phyloP scores from a whole-genome alignment of 805 yeast species.

The Candida manassasensis region DNA sequence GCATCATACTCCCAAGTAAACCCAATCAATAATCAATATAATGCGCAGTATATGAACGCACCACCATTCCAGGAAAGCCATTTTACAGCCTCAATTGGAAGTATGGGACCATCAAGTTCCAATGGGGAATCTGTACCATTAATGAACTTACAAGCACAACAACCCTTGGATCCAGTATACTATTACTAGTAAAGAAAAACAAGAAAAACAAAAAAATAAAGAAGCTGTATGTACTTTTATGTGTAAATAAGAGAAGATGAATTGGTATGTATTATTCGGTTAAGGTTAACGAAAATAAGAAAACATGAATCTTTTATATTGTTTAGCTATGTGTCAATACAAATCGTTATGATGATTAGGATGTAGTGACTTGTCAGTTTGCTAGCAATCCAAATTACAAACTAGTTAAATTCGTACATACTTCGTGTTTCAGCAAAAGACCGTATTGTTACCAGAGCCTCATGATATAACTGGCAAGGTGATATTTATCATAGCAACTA shows the following conservation, averaged over 20 bases:
- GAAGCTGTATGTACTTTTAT: constrained; percentile 1
- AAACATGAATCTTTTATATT: background rate
- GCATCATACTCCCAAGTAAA: background rate
- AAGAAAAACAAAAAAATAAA: background rate
- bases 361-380: no score
- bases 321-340: background rate
- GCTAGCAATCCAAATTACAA: no score
- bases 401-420: no score
- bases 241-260: constrained; percentile 1
- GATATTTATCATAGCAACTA: no score
- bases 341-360: constrained; percentile 1
- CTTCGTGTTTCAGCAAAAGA: no score
- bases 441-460: no score
- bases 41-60: no score
- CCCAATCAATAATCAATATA: background rate
- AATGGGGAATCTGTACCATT: background rate
- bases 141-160: background rate
- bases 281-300: background rate
- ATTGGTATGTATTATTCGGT: background rate
- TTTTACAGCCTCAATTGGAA: no score
- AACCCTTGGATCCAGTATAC: background rate
- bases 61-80: no score
- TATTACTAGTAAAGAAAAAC: background rate
- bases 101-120: background rate
- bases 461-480: no score